Percentiles rank a stretch among this genome's conserved stretches.
Evolutionary conservation across 2,329 filamentous ascomycete species (phyloP).

Genomic region (Claviceps sp.): DNA sequence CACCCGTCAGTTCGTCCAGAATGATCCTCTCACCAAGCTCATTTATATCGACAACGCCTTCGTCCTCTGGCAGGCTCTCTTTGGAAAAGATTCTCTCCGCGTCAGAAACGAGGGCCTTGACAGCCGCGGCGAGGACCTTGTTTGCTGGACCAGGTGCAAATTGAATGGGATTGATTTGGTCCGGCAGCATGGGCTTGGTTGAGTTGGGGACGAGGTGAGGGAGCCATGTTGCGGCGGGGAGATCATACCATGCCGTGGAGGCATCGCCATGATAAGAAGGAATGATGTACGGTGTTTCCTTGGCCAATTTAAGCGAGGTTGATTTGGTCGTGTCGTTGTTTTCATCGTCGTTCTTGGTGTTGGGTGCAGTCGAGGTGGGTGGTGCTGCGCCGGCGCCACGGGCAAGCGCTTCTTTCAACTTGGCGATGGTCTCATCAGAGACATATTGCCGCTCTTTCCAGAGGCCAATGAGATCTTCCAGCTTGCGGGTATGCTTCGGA

Average conservation of each 20-base stretch:
- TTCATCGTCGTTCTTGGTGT: slow-evolving; percentile 2
- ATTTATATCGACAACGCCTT: slow-evolving; percentile 51
- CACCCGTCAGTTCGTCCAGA: slow-evolving; percentile 51
- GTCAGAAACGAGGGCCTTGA: slow-evolving; percentile 57
- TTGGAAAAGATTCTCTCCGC: slow-evolving; percentile 55
- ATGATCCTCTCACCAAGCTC: slow-evolving; percentile 58
- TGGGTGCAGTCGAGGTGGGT: slow-evolving; percentile 9
- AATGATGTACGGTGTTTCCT: slow-evolving; percentile 53
- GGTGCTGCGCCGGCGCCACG: slow-evolving; percentile 17
- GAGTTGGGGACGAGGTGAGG: slow-evolving; percentile 68
- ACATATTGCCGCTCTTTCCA: slow-evolving; percentile 62
- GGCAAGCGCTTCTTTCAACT: slow-evolving; percentile 45
- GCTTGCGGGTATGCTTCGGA: slow-evolving; percentile 52
- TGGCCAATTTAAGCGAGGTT: slow-evolving; percentile 27
- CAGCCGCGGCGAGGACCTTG: slow-evolving; percentile 48
- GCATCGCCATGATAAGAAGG: slow-evolving; percentile 67
- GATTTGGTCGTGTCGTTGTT: neutral
- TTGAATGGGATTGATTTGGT: slow-evolving; percentile 57
- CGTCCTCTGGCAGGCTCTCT: slow-evolving; percentile 32
- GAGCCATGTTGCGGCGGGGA: slow-evolving; percentile 71
- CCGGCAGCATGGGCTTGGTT: slow-evolving; percentile 56
- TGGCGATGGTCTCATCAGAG: slow-evolving; percentile 34
- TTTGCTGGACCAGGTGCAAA: slow-evolving; percentile 56
- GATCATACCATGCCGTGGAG: slow-evolving; percentile 62
- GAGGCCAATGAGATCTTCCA: slow-evolving; percentile 49